Conservation (phyloP, 352 stramenopile genomes). For the Blastocystis hominis region DNA sequence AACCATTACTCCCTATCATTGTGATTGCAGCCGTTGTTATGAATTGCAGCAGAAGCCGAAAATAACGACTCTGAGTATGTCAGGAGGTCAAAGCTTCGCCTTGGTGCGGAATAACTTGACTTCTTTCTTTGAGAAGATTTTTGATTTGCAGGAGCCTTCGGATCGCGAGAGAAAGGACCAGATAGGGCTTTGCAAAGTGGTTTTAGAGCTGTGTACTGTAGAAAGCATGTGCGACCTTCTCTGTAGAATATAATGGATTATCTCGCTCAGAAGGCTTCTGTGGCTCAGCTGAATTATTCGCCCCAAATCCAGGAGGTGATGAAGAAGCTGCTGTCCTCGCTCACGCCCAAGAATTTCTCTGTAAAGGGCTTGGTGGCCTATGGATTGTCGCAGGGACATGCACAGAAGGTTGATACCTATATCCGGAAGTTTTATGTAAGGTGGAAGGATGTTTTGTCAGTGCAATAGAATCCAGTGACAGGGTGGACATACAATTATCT, state of each 20-base stretch:
- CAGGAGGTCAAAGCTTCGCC: background rate
- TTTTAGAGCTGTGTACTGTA: conserved; percentile 41
- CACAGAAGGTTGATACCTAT: background rate
- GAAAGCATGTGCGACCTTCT: too few relatives aligned
- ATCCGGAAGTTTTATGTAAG: conserved; percentile 32
- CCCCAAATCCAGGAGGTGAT: background rate
- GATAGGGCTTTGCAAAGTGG: conserved; percentile 8
- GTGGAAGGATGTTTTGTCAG: background rate
- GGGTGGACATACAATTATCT: background rate
- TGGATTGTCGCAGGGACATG: background rate
- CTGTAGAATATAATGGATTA: conserved; percentile 22
- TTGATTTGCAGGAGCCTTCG: background rate
- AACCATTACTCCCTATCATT: background rate
- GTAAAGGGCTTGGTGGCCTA: background rate
- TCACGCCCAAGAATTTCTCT: background rate
- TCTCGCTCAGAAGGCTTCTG: background rate
- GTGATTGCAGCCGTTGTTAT: background rate
- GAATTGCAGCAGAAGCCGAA: background rate
- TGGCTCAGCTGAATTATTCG: background rate
- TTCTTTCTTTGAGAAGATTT: background rate
- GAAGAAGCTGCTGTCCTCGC: background rate
- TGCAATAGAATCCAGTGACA: background rate
- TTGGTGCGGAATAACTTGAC: background rate
- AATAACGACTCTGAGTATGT: background rate
- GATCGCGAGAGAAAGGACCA: background rate